A percentile compares a stretch with the other conserved stretches of the same genome.
phyloP scores from a whole-genome alignment of 257 asterid genomes.

The Cinchona pubescens region DNA sequence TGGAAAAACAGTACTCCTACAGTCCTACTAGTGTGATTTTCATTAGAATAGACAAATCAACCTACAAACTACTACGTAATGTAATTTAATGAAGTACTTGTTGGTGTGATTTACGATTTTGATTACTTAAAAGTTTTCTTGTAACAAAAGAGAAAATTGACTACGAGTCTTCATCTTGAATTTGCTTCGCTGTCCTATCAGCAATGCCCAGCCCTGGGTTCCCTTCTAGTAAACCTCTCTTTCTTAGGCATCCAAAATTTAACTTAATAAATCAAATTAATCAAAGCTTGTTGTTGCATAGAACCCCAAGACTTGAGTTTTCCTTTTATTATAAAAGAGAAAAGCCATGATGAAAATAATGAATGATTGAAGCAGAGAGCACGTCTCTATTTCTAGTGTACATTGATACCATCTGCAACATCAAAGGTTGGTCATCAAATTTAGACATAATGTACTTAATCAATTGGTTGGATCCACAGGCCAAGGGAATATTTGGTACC shows the following conservation, averaged over 20 bases:
- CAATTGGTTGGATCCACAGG: background rate
- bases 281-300: background rate
- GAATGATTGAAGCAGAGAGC: background rate
- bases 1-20: too few relatives aligned
- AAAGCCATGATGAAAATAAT: background rate
- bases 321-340: background rate
- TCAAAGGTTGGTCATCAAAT: background rate
- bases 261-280: constrained; percentile 8
- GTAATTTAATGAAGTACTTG: background rate
- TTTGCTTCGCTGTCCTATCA: background rate
- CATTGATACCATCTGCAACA: constrained; percentile 1
- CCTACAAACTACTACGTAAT: background rate
- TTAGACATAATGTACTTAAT: constrained; percentile 6
- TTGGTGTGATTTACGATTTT: background rate
- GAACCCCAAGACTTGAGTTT: background rate
- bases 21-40: too few relatives aligned
- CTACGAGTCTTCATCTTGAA: background rate
- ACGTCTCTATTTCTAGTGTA: background rate
- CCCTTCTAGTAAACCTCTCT: background rate
- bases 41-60: background rate
- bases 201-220: too few relatives aligned
- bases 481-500: constrained; percentile 12
- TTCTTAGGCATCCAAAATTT: constrained; percentile 8
- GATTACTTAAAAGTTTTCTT: background rate
- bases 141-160: background rate